These are phyloP conservation scores for Phytopythium oedochilum DNA, from an alignment of 352 stramenopile species.

Conservation along the genomic window DNA sequence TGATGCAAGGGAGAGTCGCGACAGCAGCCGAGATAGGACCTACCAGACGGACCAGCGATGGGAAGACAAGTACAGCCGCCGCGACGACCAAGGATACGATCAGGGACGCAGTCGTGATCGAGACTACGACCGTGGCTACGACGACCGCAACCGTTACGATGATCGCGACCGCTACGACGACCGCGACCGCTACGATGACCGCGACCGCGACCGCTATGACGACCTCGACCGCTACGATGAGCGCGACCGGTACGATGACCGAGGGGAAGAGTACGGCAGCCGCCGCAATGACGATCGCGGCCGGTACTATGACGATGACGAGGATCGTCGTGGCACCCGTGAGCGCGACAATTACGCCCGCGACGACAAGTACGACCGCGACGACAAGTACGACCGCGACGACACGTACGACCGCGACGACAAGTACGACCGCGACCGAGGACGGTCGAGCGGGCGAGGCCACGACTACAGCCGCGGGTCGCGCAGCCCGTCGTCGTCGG, in stretches of 20 bases:
- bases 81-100: slow-evolving; percentile 5
- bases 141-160: slow-evolving; percentile 22
- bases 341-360: not conserved
- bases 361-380: not conserved
- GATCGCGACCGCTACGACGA: slow-evolving; percentile 29
- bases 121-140: slow-evolving; percentile 14
- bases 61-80: slow-evolving; percentile 8
- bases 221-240: slow-evolving; percentile 24
- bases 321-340: slow-evolving; percentile 6
- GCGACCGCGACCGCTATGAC: slow-evolving; percentile 19
- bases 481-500: slow-evolving; percentile 4
- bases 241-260: slow-evolving; percentile 13
- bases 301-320: slow-evolving; percentile 24
- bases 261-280: slow-evolving; percentile 15
- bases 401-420: not conserved
- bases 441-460: not conserved
- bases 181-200: slow-evolving; percentile 12
- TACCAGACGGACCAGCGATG: slow-evolving; percentile 8
- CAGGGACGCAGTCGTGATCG: slow-evolving; percentile 12
- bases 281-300: slow-evolving; percentile 28
- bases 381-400: not conserved
- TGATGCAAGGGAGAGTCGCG: not conserved
- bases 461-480: slow-evolving; percentile 3
- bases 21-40: slow-evolving; percentile 5
- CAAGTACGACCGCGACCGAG: not conserved